Conservation (phyloP, 2,329 filamentous ascomycete species). For the Calonectria hawksworthii region DNA sequence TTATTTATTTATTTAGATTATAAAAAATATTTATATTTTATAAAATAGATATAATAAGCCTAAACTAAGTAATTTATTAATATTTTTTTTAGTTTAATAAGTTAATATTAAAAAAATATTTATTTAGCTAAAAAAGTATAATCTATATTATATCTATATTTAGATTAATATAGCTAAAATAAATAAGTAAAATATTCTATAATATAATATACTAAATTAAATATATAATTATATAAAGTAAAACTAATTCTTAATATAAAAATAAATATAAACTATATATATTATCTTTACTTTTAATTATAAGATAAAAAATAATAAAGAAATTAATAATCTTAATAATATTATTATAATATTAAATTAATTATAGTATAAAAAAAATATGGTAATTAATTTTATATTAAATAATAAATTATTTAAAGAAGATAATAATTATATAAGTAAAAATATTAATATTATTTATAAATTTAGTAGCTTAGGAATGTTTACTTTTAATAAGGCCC, state of each 20-base stretch:
- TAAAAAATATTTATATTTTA: slow-evolving; percentile 19
- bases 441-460: neutral
- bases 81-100: neutral
- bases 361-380: neutral
- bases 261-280: neutral
- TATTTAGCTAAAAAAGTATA: slow-evolving; percentile 7
- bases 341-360: neutral
- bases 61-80: slow-evolving; percentile 7
- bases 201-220: neutral
- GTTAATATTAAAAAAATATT: neutral
- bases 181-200: slow-evolving; percentile 2
- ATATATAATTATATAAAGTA: slow-evolving; percentile 12
- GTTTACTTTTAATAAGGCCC: slow-evolving; percentile 13
- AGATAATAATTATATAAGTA: neutral
- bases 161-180: slow-evolving; percentile 6
- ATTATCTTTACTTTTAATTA: neutral
- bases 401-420: neutral
- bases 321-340: neutral
- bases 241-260: neutral
- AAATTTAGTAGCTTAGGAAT: slow-evolving; percentile 9
- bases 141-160: slow-evolving; percentile 16
- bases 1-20: slow-evolving; percentile 8
- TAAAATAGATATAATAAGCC: slow-evolving; percentile 5
- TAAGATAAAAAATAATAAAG: neutral
- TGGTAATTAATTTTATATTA: neutral